These are phyloP conservation scores for Kodamaea leandrae DNA, from an alignment of 805 yeast species.

Conservation along the genomic window DNA sequence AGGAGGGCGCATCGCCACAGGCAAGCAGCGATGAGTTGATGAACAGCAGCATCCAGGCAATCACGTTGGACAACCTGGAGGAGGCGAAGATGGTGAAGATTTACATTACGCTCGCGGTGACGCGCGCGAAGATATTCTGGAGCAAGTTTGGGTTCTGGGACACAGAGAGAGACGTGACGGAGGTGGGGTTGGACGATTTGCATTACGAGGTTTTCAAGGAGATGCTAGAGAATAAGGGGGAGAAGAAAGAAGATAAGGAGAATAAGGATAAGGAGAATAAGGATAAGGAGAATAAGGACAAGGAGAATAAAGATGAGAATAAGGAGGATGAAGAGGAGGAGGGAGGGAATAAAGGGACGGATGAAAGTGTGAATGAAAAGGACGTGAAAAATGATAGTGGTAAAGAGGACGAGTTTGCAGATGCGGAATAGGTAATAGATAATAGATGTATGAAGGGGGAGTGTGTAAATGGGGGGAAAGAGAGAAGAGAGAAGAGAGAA, in stretches of 20 bases:
- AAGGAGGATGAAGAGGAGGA: background rate
- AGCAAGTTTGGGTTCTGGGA: constrained; percentile 81
- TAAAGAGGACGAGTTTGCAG: background rate
- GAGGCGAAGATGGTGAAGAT: constrained; percentile 38
- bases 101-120: constrained; percentile 53
- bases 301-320: background rate
- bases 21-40: constrained; percentile 10
- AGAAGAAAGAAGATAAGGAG: background rate
- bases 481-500: no score
- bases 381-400: background rate
- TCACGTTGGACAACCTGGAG: constrained; percentile 19
- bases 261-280: background rate
- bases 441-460: background rate
- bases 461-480: no score
- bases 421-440: background rate
- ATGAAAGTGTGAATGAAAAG: background rate
- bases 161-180: constrained; percentile 35
- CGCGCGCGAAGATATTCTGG: constrained; percentile 79
- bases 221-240: constrained; percentile 7
- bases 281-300: background rate
- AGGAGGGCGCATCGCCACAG: background rate
- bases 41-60: constrained; percentile 9
- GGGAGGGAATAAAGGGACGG: background rate
- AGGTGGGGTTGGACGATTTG: constrained; percentile 15
- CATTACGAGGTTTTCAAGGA: constrained; percentile 12